A percentile compares a stretch with the other conserved stretches of the same genome.
Evolutionary conservation across 2,329 filamentous ascomycete genomes (phyloP).

Genomic region (Camptophora hylomeconis): DNA sequence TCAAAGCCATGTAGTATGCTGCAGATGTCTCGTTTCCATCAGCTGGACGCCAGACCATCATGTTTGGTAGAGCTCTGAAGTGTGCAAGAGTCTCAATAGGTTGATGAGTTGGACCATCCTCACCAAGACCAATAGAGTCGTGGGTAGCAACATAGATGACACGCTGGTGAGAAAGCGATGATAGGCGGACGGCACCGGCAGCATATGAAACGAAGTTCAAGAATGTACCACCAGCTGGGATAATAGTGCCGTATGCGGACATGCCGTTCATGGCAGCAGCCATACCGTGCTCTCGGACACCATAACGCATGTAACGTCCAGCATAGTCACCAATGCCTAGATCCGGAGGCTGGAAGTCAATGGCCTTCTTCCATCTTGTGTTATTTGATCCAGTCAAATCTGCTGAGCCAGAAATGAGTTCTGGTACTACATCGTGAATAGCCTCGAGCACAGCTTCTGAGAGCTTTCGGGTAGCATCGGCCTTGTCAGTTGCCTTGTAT

Average conservation of each 20-base stretch:
- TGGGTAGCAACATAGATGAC: constrained; percentile 94
- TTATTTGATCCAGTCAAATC: constrained; percentile 98
- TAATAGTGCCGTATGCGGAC: constrained; percentile 84
- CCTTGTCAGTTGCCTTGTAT: constrained; percentile 74
- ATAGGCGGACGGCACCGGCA: constrained; percentile 87
- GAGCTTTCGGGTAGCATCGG: constrained; percentile 87
- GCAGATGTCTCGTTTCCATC: constrained; percentile 97
- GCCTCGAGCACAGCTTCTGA: constrained; percentile 88
- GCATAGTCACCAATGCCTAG: constrained; percentile 76
- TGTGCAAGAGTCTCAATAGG: constrained; percentile 96
- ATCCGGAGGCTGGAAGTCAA: constrained; percentile 90
- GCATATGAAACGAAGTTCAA: constrained; percentile 99
- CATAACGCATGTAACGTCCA: constrained; percentile 63
- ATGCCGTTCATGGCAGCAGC: constrained; percentile 55
- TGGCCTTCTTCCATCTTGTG: constrained; percentile 91
- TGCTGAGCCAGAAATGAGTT: constrained; percentile 89
- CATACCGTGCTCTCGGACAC: constrained; percentile 40
- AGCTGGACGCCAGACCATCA: constrained; percentile 98
- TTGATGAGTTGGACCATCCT: constrained; percentile 97
- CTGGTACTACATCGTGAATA: constrained; percentile 69
- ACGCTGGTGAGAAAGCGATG: constrained; percentile 79
- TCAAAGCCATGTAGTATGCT: constrained; percentile 92
- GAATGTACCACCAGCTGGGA: constrained; percentile 93
- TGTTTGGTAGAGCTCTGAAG: constrained; percentile 97
- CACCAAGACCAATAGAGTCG: constrained; percentile 97